Evolutionary conservation across 2,329 filamentous ascomycete genomes (phyloP).

Genomic region (Coleophoma crateriformis): DNA sequence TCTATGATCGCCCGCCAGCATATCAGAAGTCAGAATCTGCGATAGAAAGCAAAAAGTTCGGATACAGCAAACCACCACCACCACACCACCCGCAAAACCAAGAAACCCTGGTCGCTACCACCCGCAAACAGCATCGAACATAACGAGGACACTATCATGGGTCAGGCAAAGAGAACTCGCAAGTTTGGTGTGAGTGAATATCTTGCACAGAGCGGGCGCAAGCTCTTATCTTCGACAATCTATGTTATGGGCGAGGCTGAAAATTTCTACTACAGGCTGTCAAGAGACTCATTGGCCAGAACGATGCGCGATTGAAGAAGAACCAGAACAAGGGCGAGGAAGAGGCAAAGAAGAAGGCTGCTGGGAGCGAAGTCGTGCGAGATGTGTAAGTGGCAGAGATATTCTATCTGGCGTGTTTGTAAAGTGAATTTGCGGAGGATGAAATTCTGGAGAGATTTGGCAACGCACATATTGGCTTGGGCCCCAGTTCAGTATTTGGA

Average conservation of each 20-base stretch:
- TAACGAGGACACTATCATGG: background rate
- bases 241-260: conserved; percentile 4
- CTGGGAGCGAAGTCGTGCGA: conserved; percentile 58
- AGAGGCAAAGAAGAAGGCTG: conserved; percentile 49
- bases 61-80: background rate
- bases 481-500: background rate
- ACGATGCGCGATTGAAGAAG: conserved; percentile 76
- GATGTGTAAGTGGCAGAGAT: conserved; percentile 50
- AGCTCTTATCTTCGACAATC: background rate
- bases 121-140: no score
- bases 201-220: no score
- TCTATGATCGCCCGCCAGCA: no score
- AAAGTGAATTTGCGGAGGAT: no score
- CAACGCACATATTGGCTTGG: background rate
- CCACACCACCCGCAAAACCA: background rate
- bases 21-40: no score
- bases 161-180: conserved; percentile 48
- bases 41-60: no score
- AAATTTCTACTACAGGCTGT: conserved; percentile 32
- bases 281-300: conserved; percentile 77
- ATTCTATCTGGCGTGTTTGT: background rate
- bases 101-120: no score
- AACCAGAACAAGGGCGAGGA: conserved; percentile 66
- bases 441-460: no score
- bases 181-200: conserved; percentile 62